A percentile compares a stretch with the other conserved stretches of the same genome.
Conservation (phyloP, 129 eudicot genomes). For the Gnaphalium uliginosum region DNA sequence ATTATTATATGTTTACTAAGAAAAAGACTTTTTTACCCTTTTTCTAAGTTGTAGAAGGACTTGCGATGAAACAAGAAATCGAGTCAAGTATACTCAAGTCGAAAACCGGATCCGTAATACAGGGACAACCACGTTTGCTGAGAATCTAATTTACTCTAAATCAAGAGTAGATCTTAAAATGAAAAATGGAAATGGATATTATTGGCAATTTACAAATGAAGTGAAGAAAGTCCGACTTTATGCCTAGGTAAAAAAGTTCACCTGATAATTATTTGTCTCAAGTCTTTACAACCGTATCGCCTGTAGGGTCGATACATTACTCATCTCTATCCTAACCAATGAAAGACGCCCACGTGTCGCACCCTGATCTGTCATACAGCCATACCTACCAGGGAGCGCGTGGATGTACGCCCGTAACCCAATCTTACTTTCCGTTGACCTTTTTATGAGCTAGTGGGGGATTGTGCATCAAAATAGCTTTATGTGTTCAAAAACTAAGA, state of each 20-base stretch:
- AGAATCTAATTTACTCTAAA: no score
- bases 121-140: no score
- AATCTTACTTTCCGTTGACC: constrained; percentile 16
- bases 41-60: no score
- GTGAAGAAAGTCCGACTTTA: neutral
- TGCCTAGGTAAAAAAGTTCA: constrained; percentile 4
- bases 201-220: no score
- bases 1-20: no score
- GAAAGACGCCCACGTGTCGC: neutral
- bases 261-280: constrained; percentile 4
- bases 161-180: neutral
- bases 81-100: no score
- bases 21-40: no score
- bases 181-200: no score
- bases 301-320: neutral
- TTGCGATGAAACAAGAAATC: no score
- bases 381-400: neutral
- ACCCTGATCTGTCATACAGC: constrained; percentile 18
- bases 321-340: neutral
- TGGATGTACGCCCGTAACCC: neutral
- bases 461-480: neutral
- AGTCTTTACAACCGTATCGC: constrained; percentile 10
- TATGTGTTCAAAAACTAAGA: neutral
- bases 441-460: neutral
- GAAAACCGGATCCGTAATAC: no score